phyloP scores from a whole-genome alignment of 1,139 yeast species.

The Debaryomyces sp. region DNA sequence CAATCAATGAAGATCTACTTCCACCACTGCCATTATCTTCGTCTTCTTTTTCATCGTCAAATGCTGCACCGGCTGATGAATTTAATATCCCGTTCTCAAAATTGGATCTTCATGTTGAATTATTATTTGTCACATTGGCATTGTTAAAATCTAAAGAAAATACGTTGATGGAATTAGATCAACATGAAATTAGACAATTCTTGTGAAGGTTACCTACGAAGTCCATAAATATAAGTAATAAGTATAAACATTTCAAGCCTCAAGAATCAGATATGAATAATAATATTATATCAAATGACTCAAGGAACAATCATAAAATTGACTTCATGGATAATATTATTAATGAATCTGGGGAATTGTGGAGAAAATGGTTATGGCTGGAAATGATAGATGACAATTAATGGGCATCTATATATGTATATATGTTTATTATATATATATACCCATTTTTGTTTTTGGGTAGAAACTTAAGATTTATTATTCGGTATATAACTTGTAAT shows the following conservation, averaged over 20 bases:
- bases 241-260: constrained; percentile 37
- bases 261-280: constrained; percentile 19
- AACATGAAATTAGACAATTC: constrained; percentile 82
- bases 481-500: background rate
- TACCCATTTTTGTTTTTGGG: too few species aligned
- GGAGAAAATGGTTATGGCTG: constrained; percentile 85
- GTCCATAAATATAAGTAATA: constrained; percentile 36
- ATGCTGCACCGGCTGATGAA: constrained; percentile 6
- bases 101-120: constrained; percentile 77
- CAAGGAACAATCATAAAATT: constrained; percentile 35
- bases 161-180: constrained; percentile 82
- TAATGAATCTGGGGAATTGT: constrained; percentile 80
- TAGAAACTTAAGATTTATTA: background rate
- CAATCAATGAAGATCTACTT: constrained; percentile 1
- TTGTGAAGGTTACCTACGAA: constrained; percentile 58
- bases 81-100: constrained; percentile 57
- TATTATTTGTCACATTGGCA: constrained; percentile 76
- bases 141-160: constrained; percentile 79
- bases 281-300: constrained; percentile 38
- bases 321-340: constrained; percentile 72
- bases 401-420: background rate
- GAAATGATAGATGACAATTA: constrained; percentile 58
- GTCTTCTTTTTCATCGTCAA: constrained; percentile 17
- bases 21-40: constrained; percentile 16
- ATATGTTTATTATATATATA: too few species aligned